Evolutionary conservation across 805 yeast genomes (phyloP), one percentile per base, ranked within the genome.

Genomic region (Candida chauliodis): DNA sequence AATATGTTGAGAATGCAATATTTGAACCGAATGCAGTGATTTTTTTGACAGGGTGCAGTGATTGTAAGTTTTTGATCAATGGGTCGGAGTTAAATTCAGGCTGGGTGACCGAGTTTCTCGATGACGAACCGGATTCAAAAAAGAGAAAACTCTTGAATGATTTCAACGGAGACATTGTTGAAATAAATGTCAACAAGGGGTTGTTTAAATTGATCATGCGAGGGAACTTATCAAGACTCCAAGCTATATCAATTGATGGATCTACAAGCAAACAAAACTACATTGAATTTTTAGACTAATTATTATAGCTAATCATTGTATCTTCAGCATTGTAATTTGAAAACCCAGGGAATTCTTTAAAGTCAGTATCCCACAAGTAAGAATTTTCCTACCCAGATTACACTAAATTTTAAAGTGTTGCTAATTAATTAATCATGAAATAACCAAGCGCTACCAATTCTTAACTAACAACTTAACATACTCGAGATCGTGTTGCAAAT

Each of bases 121-220:
- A 14, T 8, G 38, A 33, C 1, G 47, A 39, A 23, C 34, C 30
- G 13, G 31, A 22, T 11, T 19, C 30, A 8, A 51, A 46, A 30
- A 49, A 45, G 31, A 34, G 49, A 37, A 47, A 36, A 35, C 8
- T 30, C 8, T 30, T 30, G 2, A 41, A 40, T 16, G 33, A 24
- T 5, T 24, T 46, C 7, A 32, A 33, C 24, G 72, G 71, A 3
- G 71, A 66, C 29, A 53, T 68, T 2, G 61, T 75, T n/a, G 73
- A 69, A 38, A 57, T 76, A 31, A 62, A 61, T 36, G 29, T 76
- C 5, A 42, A 58, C 10, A 62, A 59, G 41, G 66, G 76, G 2
- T 64, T 69, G 41, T 76, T 78, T 78, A 55, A 61, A 16, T 35
- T 63, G 23, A 36, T 51, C 15, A 45, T 52, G 44, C 45, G 58